Evolutionary conservation across 768 basidiomycete genomes (phyloP), one percentile per base, ranked within the genome.

Genomic region (Lactarius psammicola): DNA sequence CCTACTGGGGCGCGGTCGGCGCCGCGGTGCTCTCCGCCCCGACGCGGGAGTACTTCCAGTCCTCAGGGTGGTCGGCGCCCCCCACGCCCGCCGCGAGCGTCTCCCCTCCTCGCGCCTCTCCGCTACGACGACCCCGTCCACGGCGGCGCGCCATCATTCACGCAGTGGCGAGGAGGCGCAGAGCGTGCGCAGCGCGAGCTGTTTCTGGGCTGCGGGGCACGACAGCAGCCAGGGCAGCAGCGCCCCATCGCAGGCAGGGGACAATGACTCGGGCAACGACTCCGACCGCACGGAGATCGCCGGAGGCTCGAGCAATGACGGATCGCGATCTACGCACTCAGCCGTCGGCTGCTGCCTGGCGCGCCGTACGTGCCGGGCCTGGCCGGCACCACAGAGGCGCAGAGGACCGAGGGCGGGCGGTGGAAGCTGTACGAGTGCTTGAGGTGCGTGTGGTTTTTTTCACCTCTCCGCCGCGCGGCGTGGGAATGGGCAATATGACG

Each of bases 391-490:
- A 69, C 69, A 7, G 62, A 59, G 5, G 59, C 65, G 15, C 60
- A 72, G 75, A 44, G 62, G 51, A 23, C 63, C 68, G 38, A 75
- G 10, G 65, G 76, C 13, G 85, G 85, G 15, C 79, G 85, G 62
- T 94, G 92, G 92, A 82, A 85, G 67, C 74, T 94, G 58, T 92
- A 94, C 69, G 92, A 94, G 71, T 94, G 92, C 74, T 74, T 94
- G 71, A 80, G 88, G 89, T 91, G 60, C 59, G 78, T 74, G 4
- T 59, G 17, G 6, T 31, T 17, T 30, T 42, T n/a, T 6, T 20
- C n/a, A n/a, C n/a, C n/a, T n/a, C n/a, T n/a, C n/a, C n/a, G n/a
- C 31, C 11, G 9, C 10, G n/a, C 9, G 8, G 8, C n/a, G n/a
- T 46, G 0, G n/a, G 13, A 38, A 0, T 3, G 46, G 23, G 4